Conservation (phyloP, 331 rosid species). For the Quercus lobata region DNA sequence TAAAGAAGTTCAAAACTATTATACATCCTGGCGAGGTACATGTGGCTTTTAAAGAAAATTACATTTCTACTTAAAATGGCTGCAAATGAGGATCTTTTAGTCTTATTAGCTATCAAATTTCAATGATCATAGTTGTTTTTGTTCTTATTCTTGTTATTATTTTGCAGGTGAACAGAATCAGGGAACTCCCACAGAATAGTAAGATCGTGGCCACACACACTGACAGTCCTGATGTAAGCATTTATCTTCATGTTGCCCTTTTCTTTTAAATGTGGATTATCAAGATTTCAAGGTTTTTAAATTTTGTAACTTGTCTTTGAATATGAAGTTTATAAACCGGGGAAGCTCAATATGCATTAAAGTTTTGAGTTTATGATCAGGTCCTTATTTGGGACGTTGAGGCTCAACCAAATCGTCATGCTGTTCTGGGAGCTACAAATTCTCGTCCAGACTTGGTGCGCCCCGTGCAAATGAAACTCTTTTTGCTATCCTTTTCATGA, state of each 20-base stretch:
- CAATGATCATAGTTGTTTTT: not conserved
- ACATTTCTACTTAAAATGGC: not conserved
- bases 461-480: not conserved
- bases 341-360: not conserved
- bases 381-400: constrained; percentile 98
- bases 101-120: not conserved
- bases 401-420: constrained; percentile 95
- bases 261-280: constrained; percentile 13
- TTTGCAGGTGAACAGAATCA: constrained; percentile 90
- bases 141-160: not conserved
- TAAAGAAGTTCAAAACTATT: constrained; percentile 97
- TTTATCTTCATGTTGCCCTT: not conserved
- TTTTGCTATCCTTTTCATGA: not conserved
- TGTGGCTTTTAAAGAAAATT: not conserved
- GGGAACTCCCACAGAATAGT: constrained; percentile 92
- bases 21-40: constrained; percentile 97
- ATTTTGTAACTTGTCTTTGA: not conserved
- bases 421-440: constrained; percentile 89
- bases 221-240: constrained; percentile 91
- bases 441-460: constrained; percentile 96
- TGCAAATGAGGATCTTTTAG: constrained; percentile 7
- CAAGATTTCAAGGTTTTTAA: not conserved
- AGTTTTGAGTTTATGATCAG: constrained; percentile 26
- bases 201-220: constrained; percentile 97
- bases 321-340: not conserved